Base-by-base conservation (phyloP, 805 yeast species). In the Hanseniaspora osmophila region DNA sequence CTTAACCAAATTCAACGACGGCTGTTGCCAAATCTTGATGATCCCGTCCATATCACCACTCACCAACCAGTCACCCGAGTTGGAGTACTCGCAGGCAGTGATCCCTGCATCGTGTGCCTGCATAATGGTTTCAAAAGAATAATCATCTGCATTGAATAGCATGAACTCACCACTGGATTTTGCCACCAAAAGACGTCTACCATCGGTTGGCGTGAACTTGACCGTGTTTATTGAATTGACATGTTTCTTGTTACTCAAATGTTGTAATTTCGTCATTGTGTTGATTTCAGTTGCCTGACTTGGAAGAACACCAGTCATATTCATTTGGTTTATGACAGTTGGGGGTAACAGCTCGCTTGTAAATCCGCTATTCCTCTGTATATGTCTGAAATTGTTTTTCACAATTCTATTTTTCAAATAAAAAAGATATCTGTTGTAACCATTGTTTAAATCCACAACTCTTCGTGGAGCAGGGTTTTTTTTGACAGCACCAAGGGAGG, bases 71-170 rank as follows among this genome's bases (percentile, higher is more conserved):
- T 88, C 96, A 49, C 86, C 96, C 49, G 81, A 80, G 60, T 86
- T 94, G 6, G 92, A 79, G 64, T 90, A 92, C 51, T 75, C 73
- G 57, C 86, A 66, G 1, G 90, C 70, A 32, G 87, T 72, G 33
- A 92, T 82, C 0, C 96, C 87, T 48, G 82, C 71, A 60, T 92
- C 99, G 63, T 92, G 99, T 1, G 97, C 97, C 67, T 92, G 98
- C 94, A 88, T 92, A 51, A 92, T 87, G 45, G 95, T 85, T 61
- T 92, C 99, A 59, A 92, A 87, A 59, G 85, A 86, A 65, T 90
- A 92, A 10, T 95, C 81, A 70, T 84, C 75, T 10, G 97, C 96
- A 61, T 88, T 87, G 97, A 97, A 92, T 41, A 92, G 68, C 11
- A 97, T 88, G 63, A 92, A 88, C 60, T 92, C 99, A 38, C 99